Conservation (phyloP, 768 basidiomycete genomes). For the Russula ochroleuca region DNA sequence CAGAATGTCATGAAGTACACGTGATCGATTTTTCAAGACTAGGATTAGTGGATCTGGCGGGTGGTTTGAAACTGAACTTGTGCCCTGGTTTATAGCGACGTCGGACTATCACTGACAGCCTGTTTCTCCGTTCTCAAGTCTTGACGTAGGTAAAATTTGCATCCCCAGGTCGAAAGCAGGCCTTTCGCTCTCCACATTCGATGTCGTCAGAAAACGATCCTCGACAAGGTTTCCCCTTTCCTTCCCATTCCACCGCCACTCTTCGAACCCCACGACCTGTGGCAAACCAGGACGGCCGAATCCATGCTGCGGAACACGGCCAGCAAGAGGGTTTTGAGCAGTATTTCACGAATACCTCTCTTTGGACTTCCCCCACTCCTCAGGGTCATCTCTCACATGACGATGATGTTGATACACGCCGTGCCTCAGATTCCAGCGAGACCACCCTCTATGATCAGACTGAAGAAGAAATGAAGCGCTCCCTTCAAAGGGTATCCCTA, state of each 20-base stretch:
- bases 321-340: not conserved
- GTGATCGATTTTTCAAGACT: not conserved
- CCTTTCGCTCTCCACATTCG: constrained; percentile 8
- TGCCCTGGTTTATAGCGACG: not conserved
- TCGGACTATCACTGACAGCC: not conserved
- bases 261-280: not conserved
- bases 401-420: constrained; percentile 8
- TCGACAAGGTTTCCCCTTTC: not conserved
- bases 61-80: constrained; percentile 2
- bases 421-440: constrained; percentile 19
- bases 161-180: constrained; percentile 18
- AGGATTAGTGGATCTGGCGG: not conserved
- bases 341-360: not conserved
- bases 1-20: no score
- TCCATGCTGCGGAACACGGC: not conserved
- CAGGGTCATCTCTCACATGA: not conserved
- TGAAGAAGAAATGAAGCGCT: constrained; percentile 16
- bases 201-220: not conserved
- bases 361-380: not conserved
- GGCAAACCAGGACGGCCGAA: not conserved
- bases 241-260: not conserved
- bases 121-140: not conserved
- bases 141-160: not conserved
- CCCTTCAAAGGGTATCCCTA: constrained; percentile 17
- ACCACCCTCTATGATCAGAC: constrained; percentile 14